A percentile compares a stretch with the other conserved stretches of the same genome.
Conservation (phyloP, 2,329 filamentous ascomycete genomes). For the Neoscytalidium dimidiatum region DNA sequence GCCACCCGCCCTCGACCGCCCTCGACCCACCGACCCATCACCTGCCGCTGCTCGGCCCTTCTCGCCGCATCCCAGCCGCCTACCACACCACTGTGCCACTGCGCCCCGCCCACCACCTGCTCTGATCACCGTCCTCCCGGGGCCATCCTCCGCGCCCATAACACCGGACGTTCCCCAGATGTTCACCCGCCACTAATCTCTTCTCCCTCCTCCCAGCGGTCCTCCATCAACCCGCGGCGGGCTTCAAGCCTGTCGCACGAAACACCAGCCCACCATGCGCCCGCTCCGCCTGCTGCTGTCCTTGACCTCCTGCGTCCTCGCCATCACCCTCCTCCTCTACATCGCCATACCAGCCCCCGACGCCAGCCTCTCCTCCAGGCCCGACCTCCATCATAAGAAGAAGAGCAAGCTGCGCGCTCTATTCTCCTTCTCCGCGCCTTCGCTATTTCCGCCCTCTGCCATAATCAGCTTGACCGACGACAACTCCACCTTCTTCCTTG, state of each 20-base stretch:
- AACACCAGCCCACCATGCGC: constrained; percentile 31
- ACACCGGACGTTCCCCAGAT: constrained; percentile 17
- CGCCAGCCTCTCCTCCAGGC: constrained; percentile 19
- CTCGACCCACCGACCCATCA: too few species aligned
- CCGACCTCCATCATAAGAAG: constrained; percentile 27
- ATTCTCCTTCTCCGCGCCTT: constrained; percentile 59
- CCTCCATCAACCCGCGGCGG: constrained; percentile 10
- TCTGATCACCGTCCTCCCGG: not conserved
- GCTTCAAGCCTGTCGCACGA: constrained; percentile 10
- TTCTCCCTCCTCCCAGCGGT: not conserved
- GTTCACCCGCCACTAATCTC: constrained; percentile 6
- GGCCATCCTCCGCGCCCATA: constrained; percentile 5
- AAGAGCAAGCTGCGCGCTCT: constrained; percentile 41
- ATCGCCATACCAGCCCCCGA: constrained; percentile 30
- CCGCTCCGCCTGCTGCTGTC: constrained; percentile 45
- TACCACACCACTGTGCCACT: too few species aligned
- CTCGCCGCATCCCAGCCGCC: not conserved
- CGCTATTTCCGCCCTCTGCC: constrained; percentile 91
- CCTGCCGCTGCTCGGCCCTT: constrained; percentile 9
- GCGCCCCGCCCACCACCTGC: constrained; percentile 5
- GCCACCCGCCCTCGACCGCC: not conserved
- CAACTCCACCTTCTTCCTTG: constrained; percentile 95
- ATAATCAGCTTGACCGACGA: constrained; percentile 96
- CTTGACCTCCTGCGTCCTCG: constrained; percentile 44
- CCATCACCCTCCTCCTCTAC: constrained; percentile 47